A percentile compares a stretch with the other conserved stretches of the same genome.
These are phyloP conservation scores for Pachysandra terminalis DNA, from an alignment of 164 flowering plant genomes.

Conservation along the genomic window DNA sequence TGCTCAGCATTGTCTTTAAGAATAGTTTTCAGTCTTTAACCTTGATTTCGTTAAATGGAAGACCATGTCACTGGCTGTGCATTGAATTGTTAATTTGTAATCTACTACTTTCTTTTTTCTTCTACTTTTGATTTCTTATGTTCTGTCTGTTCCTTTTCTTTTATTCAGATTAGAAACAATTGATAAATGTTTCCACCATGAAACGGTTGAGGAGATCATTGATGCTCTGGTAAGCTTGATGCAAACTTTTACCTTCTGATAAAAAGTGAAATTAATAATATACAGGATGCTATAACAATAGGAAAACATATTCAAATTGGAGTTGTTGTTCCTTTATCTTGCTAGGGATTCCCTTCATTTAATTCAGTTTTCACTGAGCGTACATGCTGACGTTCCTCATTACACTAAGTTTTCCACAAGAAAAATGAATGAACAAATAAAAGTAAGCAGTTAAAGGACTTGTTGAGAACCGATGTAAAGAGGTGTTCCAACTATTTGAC, in stretches of 20 bases:
- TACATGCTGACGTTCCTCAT: background rate
- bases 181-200: conserved; percentile 78
- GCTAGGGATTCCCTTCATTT: background rate
- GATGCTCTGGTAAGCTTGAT: conserved; percentile 73
- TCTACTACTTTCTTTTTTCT: background rate
- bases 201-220: conserved; percentile 85
- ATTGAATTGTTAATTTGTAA: background rate
- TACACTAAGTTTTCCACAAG: background rate
- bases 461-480: background rate
- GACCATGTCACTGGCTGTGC: background rate
- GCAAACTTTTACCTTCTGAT: background rate
- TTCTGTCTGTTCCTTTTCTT: conserved; percentile 1
- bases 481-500: background rate
- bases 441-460: background rate
- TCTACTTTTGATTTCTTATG: background rate
- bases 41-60: no score
- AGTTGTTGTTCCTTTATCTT: background rate
- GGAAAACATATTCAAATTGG: no score
- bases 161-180: conserved; percentile 65
- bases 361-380: background rate
- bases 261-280: no score
- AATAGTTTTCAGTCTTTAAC: no score
- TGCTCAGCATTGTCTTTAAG: no score
- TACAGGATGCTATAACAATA: background rate
- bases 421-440: no score